These are phyloP conservation scores for Backusella westeae DNA, from an alignment of 192 early-diverging fungal genomes.

Conservation along the genomic window DNA sequence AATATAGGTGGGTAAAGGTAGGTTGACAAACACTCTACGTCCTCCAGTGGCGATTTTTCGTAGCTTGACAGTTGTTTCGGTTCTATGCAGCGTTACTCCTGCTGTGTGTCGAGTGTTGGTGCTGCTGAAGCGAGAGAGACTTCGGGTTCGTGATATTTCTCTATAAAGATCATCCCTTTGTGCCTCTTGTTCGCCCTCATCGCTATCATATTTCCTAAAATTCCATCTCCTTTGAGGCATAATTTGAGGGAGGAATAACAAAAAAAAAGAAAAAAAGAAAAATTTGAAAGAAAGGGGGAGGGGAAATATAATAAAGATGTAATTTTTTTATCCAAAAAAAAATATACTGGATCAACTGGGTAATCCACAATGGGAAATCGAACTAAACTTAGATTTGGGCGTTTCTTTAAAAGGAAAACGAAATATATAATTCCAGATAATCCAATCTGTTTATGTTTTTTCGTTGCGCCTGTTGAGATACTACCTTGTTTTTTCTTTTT, in stretches of 20 bases:
- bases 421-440: neutral
- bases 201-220: neutral
- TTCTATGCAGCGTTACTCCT: conserved; percentile 18
- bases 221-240: neutral
- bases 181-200: neutral
- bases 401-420: neutral
- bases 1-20: conserved; percentile 54
- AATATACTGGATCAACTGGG: neutral
- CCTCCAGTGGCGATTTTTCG: conserved; percentile 42
- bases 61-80: conserved; percentile 46
- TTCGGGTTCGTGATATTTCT: neutral
- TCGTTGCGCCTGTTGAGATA: neutral
- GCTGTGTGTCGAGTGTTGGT: neutral
- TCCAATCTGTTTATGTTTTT: neutral
- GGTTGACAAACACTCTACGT: conserved; percentile 64
- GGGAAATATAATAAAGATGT: neutral
- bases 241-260: neutral
- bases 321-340: neutral
- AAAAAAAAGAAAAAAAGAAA: neutral
- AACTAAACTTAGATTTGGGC: conserved; percentile 4
- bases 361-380: conserved; percentile 3
- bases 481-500: neutral
- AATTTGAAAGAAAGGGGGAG: neutral
- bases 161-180: neutral
- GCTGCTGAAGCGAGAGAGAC: neutral